phyloP scores from a whole-genome alignment of 2,329 filamentous ascomycete genomes.

The Colletotrichum cordylinicola region DNA sequence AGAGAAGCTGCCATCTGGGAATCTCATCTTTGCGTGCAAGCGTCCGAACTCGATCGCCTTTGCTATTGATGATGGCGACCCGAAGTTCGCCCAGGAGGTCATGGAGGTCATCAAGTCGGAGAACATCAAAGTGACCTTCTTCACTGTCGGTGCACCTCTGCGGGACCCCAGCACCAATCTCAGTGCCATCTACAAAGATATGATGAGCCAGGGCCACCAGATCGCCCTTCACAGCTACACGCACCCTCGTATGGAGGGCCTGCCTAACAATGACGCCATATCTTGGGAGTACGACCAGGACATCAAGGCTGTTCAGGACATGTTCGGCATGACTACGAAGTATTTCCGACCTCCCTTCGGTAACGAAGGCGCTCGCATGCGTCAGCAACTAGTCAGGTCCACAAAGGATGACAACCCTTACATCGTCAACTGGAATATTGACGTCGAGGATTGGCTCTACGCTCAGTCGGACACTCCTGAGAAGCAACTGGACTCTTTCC shows the following conservation, averaged over 20 bases:
- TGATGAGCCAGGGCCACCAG: conserved; percentile 68
- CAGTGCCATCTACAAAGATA: conserved; percentile 67
- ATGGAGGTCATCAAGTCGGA: conserved; percentile 68
- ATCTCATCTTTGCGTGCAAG: conserved; percentile 67
- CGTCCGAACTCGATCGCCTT: conserved; percentile 75
- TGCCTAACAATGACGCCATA: conserved; percentile 57
- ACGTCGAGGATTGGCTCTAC: conserved; percentile 76
- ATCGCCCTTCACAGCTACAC: conserved; percentile 73
- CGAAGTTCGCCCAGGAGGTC: conserved; percentile 42
- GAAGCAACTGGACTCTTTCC: conserved; percentile 72
- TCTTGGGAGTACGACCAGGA: conserved; percentile 68
- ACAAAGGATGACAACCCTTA: conserved; percentile 56
- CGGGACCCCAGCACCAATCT: conserved; percentile 65
- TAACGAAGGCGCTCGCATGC: conserved; percentile 70
- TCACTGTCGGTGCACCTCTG: conserved; percentile 70
- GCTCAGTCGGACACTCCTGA: conserved; percentile 65
- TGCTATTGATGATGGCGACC: conserved; percentile 73
- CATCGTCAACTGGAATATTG: conserved; percentile 73
- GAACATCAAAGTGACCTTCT: conserved; percentile 72
- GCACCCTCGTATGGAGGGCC: conserved; percentile 69
- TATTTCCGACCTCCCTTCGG: conserved; percentile 77
- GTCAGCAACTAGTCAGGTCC: conserved; percentile 64
- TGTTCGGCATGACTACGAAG: conserved; percentile 37
- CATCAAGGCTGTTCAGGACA: conserved; percentile 50
- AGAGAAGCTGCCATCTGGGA: conserved; percentile 64